Evolutionary conservation across 2,329 filamentous ascomycete genomes (phyloP).

Genomic region (Phaeosphaeria sp.): DNA sequence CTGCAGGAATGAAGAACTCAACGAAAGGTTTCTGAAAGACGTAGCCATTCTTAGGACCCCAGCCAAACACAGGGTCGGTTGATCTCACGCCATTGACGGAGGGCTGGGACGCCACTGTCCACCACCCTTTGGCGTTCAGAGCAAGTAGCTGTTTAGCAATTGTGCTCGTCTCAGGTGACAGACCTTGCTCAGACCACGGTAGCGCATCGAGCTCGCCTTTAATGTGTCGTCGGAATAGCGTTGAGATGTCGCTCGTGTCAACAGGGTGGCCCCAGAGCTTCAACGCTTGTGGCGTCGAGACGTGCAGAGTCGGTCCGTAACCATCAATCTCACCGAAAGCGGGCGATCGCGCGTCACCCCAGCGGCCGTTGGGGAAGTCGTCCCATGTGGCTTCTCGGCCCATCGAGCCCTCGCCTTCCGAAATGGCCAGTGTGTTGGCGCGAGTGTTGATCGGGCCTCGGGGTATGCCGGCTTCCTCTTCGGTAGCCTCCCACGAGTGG

Average conservation of each 20-base stretch:
- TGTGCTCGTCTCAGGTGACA: slow-evolving; percentile 81
- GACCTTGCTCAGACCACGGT: slow-evolving; percentile 91
- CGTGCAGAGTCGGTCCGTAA: slow-evolving; percentile 95
- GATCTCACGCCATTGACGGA: slow-evolving; percentile 87
- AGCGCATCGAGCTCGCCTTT: slow-evolving; percentile 80
- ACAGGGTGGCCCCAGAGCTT: slow-evolving; percentile 84
- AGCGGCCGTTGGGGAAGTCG: slow-evolving; percentile 95
- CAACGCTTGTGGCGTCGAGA: slow-evolving; percentile 83
- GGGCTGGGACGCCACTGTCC: slow-evolving; percentile 95
- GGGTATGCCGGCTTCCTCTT: slow-evolving; percentile 79
- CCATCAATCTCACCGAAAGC: slow-evolving; percentile 97
- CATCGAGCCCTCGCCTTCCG: slow-evolving; percentile 87
- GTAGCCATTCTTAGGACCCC: slow-evolving; percentile 91
- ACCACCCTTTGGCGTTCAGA: slow-evolving; percentile 87
- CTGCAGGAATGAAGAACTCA: slow-evolving; percentile 84
- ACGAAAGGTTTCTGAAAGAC: slow-evolving; percentile 99
- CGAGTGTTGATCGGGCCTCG: slow-evolving; percentile 75
- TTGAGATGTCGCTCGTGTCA: slow-evolving; percentile 73
- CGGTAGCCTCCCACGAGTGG: slow-evolving; percentile 68
- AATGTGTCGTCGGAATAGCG: slow-evolving; percentile 82
- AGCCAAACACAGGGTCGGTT: slow-evolving; percentile 81
- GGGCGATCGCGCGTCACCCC: slow-evolving; percentile 84
- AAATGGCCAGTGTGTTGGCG: slow-evolving; percentile 88
- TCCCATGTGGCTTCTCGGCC: slow-evolving; percentile 98
- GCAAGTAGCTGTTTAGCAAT: slow-evolving; percentile 78